phyloP scores from a whole-genome alignment of 2,329 filamentous ascomycete species.

The Calonectria montana region DNA sequence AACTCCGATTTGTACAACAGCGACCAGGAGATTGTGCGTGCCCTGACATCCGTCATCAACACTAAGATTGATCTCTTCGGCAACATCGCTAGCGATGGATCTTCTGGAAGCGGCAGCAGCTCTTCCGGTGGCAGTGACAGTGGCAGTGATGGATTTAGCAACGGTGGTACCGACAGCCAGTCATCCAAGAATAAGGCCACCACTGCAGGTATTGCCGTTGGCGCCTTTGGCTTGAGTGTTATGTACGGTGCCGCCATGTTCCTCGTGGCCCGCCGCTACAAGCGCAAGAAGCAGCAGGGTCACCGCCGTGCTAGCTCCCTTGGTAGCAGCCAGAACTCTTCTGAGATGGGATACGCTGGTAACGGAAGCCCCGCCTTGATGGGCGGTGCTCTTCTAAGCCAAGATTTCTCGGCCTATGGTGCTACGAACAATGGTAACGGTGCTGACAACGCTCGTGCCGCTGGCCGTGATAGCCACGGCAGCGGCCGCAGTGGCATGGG shows the following conservation, averaged over 20 bases:
- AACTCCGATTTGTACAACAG: constrained; percentile 82
- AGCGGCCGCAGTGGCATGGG: constrained; percentile 71
- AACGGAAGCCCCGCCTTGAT: constrained; percentile 71
- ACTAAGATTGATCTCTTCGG: constrained; percentile 69
- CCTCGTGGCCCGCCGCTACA: constrained; percentile 89
- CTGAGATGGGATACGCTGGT: constrained; percentile 64
- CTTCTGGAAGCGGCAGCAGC: constrained; percentile 38
- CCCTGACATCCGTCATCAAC: constrained; percentile 85
- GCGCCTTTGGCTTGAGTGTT: constrained; percentile 80
- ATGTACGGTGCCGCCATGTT: constrained; percentile 97
- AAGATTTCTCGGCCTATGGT: constrained; percentile 67
- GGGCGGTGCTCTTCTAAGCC: constrained; percentile 74
- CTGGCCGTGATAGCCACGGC: constrained; percentile 69
- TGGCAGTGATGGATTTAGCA: constrained; percentile 56
- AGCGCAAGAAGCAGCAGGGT: constrained; percentile 81
- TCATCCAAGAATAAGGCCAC: constrained; percentile 71
- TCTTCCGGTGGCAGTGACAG: constrained; percentile 50
- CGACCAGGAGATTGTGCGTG: constrained; percentile 71
- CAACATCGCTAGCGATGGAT: constrained; percentile 51
- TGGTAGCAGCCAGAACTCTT: constrained; percentile 58
- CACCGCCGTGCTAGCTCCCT: constrained; percentile 84
- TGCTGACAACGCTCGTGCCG: constrained; percentile 40
- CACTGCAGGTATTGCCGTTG: constrained; percentile 77
- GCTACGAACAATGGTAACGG: constrained; percentile 48
- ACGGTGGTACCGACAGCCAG: constrained; percentile 58